These are phyloP conservation scores for Metschnikowia lunata DNA, from an alignment of 805 yeast species.

Conservation along the genomic window DNA sequence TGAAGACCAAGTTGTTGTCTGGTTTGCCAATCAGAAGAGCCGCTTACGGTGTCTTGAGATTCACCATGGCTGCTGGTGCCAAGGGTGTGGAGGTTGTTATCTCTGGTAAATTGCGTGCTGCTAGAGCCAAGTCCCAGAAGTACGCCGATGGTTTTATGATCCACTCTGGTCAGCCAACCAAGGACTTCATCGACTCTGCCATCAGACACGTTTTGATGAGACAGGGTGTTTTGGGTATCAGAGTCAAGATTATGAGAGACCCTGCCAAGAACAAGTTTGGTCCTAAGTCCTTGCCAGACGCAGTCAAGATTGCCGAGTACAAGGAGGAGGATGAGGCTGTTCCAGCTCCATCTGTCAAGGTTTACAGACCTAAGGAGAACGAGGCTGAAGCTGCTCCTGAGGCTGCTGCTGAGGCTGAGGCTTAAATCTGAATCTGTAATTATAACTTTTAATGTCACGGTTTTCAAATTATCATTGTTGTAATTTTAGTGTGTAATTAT, in stretches of 20 bases:
- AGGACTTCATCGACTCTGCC: slow-evolving; percentile 97
- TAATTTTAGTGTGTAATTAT: too few species aligned
- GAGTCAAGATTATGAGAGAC: slow-evolving; percentile 99
- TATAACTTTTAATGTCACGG: not conserved
- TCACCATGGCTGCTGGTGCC: slow-evolving; percentile 99
- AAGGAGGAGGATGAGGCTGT: slow-evolving; percentile 82
- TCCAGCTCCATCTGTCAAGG: slow-evolving; percentile 77
- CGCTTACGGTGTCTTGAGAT: slow-evolving; percentile 99
- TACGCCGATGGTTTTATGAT: slow-evolving; percentile 99
- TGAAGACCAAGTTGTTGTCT: slow-evolving; percentile 94
- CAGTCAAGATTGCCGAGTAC: slow-evolving; percentile 87
- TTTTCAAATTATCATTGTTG: too few species aligned
- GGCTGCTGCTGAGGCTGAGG: slow-evolving; percentile 16
- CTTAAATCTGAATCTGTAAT: slow-evolving; percentile 9
- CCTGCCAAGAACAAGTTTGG: slow-evolving; percentile 78
- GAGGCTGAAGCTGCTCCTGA: slow-evolving; percentile 27
- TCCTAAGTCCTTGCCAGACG: slow-evolving; percentile 93
- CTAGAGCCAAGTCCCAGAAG: slow-evolving; percentile 99
- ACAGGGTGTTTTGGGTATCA: slow-evolving; percentile 99
- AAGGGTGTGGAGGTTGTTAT: slow-evolving; percentile 99
- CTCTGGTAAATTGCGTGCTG: slow-evolving; percentile 99
- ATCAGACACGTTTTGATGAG: slow-evolving; percentile 99
- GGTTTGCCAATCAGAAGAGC: slow-evolving; percentile 99
- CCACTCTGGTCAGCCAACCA: slow-evolving; percentile 99
- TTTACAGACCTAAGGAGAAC: slow-evolving; percentile 48